phyloP scores from a whole-genome alignment of 1,284 basidiomycete species.

The Rhodotorula sp. region DNA sequence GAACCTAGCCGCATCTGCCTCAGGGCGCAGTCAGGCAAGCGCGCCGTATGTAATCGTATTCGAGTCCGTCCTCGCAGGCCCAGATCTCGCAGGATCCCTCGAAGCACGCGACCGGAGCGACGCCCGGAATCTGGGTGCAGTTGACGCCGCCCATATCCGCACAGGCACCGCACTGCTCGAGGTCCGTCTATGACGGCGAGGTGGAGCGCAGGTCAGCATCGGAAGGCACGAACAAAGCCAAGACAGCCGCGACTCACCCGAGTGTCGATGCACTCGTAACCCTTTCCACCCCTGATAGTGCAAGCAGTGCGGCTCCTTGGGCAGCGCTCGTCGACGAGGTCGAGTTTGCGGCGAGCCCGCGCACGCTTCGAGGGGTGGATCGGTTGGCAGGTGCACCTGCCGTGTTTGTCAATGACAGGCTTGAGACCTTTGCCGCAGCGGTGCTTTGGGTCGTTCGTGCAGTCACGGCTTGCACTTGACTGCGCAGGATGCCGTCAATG shows the following conservation, averaged over 20 bases:
- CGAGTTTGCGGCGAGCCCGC: constrained; percentile 17
- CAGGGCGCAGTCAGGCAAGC: too few species aligned
- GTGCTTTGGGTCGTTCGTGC: constrained; percentile 15
- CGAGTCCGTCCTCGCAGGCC: background rate
- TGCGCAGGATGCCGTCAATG: constrained; percentile 10
- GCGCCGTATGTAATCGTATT: background rate
- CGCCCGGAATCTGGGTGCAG: constrained; percentile 38
- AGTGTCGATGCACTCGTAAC: constrained; percentile 34
- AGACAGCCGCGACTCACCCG: constrained; percentile 1
- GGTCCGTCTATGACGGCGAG: constrained; percentile 4
- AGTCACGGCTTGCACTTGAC: constrained; percentile 12
- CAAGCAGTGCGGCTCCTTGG: constrained; percentile 17
- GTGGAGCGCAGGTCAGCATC: too few species aligned
- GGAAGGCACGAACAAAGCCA: background rate
- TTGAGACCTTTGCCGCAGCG: background rate
- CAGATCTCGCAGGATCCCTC: constrained; percentile 6
- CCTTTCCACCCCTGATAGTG: background rate
- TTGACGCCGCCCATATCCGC: constrained; percentile 31
- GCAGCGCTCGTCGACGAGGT: constrained; percentile 15
- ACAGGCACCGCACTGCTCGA: constrained; percentile 34
- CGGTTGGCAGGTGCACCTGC: too few species aligned
- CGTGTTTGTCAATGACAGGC: background rate
- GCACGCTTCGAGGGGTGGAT: constrained; percentile 5
- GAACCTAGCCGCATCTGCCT: too few species aligned
- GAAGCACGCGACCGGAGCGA: constrained; percentile 14